phyloP scores from a whole-genome alignment of 192 early-diverging fungal genomes.

The Allomyces macrogynus region DNA sequence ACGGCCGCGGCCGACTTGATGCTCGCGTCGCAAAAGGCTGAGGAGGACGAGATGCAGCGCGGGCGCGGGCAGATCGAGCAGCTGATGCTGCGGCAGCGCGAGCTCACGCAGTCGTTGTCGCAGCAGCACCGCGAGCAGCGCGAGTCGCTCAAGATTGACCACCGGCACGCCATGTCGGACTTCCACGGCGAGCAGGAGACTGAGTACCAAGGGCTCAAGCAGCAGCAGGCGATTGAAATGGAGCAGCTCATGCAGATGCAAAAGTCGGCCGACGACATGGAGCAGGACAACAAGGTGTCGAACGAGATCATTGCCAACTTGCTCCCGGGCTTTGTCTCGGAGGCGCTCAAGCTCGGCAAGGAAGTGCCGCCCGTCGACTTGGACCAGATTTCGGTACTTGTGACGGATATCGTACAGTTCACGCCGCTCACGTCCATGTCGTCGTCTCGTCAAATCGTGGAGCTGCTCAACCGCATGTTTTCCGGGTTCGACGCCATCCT shows the following conservation, averaged over 20 bases:
- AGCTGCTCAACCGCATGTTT: conserved; percentile 23
- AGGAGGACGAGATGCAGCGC: conserved; percentile 4
- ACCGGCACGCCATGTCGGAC: conserved; percentile 2
- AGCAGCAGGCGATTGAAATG: conserved; percentile 21
- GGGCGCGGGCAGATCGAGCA: conserved; percentile 3
- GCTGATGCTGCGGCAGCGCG: conserved; percentile 5
- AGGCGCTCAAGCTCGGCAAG: conserved; percentile 19
- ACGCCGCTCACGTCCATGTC: conserved; percentile 16
- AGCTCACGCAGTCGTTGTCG: conserved; percentile 5
- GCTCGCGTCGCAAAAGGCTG: not conserved
- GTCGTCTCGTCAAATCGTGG: conserved; percentile 19
- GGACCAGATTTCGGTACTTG: conserved; percentile 14
- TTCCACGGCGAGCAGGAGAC: conserved; percentile 7
- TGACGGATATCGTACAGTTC: conserved; percentile 21
- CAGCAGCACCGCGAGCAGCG: conserved; percentile 12
- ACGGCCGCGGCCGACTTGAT: not conserved
- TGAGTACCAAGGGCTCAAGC: conserved; percentile 15
- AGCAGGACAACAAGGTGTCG: conserved; percentile 20
- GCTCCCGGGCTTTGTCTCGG: conserved; percentile 24
- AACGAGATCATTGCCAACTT: conserved; percentile 21
- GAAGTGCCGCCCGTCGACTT: conserved; percentile 17
- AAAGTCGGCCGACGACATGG: conserved; percentile 14
- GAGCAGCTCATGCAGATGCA: conserved; percentile 16
- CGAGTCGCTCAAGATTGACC: conserved; percentile 7
- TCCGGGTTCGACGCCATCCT: conserved; percentile 18